Evolutionary conservation across 108 stramenopile genomes (phyloP).

Genomic region (Licmophora abbreviata): DNA sequence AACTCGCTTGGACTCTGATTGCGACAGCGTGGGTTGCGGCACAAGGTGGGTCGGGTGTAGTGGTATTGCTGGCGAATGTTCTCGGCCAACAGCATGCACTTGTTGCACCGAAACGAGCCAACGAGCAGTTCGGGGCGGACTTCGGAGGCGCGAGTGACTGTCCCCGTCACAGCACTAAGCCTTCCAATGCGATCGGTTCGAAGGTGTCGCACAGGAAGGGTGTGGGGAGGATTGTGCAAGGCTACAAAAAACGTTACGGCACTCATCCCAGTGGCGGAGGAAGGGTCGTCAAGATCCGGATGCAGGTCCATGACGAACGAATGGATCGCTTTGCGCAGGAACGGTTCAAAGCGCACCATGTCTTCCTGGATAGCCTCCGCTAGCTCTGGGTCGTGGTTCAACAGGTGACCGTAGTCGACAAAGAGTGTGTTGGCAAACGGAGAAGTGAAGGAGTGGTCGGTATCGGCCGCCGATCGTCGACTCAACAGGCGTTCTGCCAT

Average conservation of each 20-base stretch:
- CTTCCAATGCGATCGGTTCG: constrained; percentile 73
- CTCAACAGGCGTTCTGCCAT: constrained; percentile 48
- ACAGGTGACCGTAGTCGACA: constrained; percentile 62
- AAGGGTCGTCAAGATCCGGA: constrained; percentile 42
- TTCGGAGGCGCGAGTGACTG: constrained; percentile 94
- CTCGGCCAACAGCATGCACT: constrained; percentile 78
- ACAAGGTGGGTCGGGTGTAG: constrained; percentile 93
- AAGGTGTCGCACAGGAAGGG: constrained; percentile 63
- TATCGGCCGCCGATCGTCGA: constrained; percentile 8
- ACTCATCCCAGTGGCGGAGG: constrained; percentile 2
- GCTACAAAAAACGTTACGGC: constrained; percentile 62
- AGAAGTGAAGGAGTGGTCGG: constrained; percentile 15
- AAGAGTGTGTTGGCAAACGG: constrained; percentile 64
- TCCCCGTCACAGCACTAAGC: constrained; percentile 72
- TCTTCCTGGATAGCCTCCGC: constrained; percentile 81
- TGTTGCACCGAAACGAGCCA: constrained; percentile 89
- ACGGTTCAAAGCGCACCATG: constrained; percentile 83
- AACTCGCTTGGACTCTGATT: constrained; percentile 55
- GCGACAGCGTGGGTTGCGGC: constrained; percentile 89
- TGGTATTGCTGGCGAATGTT: constrained; percentile 92
- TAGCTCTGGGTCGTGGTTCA: constrained; percentile 53
- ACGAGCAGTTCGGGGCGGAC: constrained; percentile 96
- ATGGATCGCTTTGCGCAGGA: constrained; percentile 48
- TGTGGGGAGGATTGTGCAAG: constrained; percentile 58
- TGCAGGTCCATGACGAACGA: constrained; percentile 47